Evolutionary conservation across 495 filamentous ascomycete genomes (phyloP).

Genomic region (Aspergillus nidulans): DNA sequence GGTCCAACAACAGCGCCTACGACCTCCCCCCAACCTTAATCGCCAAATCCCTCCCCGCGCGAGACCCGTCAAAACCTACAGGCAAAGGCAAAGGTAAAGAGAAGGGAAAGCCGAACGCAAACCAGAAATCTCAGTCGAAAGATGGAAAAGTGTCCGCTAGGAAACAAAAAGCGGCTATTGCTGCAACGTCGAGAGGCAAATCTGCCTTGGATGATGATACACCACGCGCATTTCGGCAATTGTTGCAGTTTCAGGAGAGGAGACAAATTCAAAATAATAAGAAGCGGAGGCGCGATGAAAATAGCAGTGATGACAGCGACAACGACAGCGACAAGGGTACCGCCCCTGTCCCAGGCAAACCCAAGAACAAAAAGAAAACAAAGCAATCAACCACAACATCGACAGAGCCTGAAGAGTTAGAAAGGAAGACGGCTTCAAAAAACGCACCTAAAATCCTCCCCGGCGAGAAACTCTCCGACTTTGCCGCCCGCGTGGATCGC

Average conservation of each 20-base stretch:
- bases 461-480: constrained; percentile 77
- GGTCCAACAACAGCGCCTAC: constrained; percentile 42
- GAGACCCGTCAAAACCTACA: constrained; percentile 27
- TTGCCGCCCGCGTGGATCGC: constrained; percentile 78
- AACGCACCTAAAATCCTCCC: constrained; percentile 67
- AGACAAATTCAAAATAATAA: constrained; percentile 23
- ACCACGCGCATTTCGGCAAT: constrained; percentile 74
- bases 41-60: constrained; percentile 65
- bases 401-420: background rate
- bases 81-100: constrained; percentile 18
- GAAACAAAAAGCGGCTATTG: background rate
- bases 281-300: constrained; percentile 38
- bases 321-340: background rate
- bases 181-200: constrained; percentile 37
- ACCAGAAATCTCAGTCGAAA: constrained; percentile 12
- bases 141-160: background rate
- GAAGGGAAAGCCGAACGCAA: constrained; percentile 25
- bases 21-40: constrained; percentile 70
- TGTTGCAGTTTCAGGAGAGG: constrained; percentile 62
- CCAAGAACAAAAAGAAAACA: constrained; percentile 14
- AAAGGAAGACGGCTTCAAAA: constrained; percentile 6
- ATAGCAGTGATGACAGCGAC: background rate
- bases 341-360: background rate
- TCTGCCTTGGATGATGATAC: constrained; percentile 63
- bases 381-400: constrained; percentile 15